Evolutionary conservation across 108 stramenopile genomes (phyloP), one percentile per base, ranked within the genome.

Genomic region (Skeletonema tropicum): DNA sequence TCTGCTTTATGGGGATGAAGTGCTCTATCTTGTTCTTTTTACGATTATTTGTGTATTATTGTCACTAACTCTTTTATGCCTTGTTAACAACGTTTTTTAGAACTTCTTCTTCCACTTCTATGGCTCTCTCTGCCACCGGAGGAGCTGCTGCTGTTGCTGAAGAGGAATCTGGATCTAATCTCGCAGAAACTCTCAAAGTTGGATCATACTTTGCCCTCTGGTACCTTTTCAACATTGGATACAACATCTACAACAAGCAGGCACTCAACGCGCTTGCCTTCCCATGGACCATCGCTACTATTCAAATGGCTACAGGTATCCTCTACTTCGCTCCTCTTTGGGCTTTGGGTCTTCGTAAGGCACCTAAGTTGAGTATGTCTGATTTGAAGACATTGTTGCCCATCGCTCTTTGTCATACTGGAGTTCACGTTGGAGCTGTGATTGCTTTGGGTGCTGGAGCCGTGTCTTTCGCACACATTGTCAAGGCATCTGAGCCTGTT

Each of bases 391-490:
- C 94, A 57, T 87, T 98, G 29, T 68, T 98, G 58, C 97, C 97
- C 57, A 94, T 98, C 64, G 97, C 97, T 10, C 76, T 97, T 17
- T 96, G 97, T 87, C 98, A 99, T 86, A 97, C 97, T 35, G 96
- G 97, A 25, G 97, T 97, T 2, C 97, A 98, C 84, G 92, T 98
- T 14, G 96, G 96, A 32, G 97, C 98, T 11, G 97, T 99, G 57
- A 89, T 99, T 49, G 97, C 97, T 59, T 89, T 99, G 12, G 97
- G 97, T 45, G 97, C 98, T 31, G 98, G 97, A 33, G 97, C 98
- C 60, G 98, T 98, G 26, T 97, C 96, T 64, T 99, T 99, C 79
- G 97, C 98, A n/a, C 98, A 99, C 92, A 98, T 99, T 85, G 97
- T 99, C 76, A 99, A 99, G 89, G 98, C 98, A 19, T 96, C 97